A percentile compares a stretch with the other conserved stretches of the same genome.
phyloP scores from a whole-genome alignment of 1,284 basidiomycete species.

The Marasmius sp. region DNA sequence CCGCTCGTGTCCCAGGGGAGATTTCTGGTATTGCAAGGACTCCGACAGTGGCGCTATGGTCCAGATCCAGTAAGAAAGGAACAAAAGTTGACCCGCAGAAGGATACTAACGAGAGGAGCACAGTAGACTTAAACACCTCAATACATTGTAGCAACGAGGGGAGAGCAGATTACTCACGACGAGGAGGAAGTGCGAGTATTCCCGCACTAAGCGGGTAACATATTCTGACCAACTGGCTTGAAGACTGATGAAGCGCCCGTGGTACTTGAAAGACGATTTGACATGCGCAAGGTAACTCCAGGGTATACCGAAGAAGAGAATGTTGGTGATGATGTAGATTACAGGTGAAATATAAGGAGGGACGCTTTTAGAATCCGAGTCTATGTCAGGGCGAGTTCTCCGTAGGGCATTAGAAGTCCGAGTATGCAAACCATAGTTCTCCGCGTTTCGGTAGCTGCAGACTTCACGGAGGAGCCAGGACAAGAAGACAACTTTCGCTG shows the following conservation, averaged over 20 bases:
- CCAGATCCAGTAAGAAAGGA: not conserved
- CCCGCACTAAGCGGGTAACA: conserved; percentile 46
- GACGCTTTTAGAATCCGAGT: not conserved
- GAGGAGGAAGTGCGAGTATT: conserved; percentile 54
- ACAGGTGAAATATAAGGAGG: conserved; percentile 24
- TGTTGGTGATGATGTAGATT: conserved; percentile 36
- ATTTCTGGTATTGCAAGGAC: conserved; percentile 46
- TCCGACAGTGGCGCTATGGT: conserved; percentile 46
- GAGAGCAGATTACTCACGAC: conserved; percentile 38
- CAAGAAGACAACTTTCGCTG: conserved; percentile 42
- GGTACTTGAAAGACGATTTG: conserved; percentile 45
- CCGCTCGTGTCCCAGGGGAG: conserved; percentile 35
- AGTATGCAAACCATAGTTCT: conserved; percentile 42
- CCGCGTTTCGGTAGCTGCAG: conserved; percentile 47
- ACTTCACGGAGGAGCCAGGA: conserved; percentile 48
- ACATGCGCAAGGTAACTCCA: conserved; percentile 50
- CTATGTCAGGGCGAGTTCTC: no score
- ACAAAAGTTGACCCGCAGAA: not conserved
- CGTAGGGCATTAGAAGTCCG: conserved; percentile 20
- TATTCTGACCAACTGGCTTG: conserved; percentile 49
- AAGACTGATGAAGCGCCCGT: conserved; percentile 46
- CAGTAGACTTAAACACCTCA: conserved; percentile 42
- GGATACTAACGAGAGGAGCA: conserved; percentile 50
- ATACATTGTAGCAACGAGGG: not conserved
- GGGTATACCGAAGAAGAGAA: conserved; percentile 53